Base-by-base conservation (phyloP, 139 green algal genomes). In the Bryopsis sp. region DNA sequence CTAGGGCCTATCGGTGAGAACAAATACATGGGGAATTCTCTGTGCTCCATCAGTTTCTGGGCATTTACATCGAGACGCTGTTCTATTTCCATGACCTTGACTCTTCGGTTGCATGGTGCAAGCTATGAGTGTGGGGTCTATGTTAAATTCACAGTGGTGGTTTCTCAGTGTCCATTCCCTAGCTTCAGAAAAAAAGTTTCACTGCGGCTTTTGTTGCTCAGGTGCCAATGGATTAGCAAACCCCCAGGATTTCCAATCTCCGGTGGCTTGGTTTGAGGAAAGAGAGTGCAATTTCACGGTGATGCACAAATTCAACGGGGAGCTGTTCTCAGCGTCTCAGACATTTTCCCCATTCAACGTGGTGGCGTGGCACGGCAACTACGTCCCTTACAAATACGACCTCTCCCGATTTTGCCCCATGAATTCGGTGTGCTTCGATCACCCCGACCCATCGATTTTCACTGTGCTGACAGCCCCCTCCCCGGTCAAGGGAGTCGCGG, bases 361-460 rank as follows among this genome's bases (percentile, higher is more conserved):
- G 0, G 92, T 96, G 22, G 90, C 88, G 2, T 96, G 89, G 89
- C 87, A 94, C 47, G 83, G 85, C 69, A 90, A 75, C 54, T 67
- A 69, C 47, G 36, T 69, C 6, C 85, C 85, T 38, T 95, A 85
- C 82, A 95, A 96, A 78, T 83, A 83, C 68, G 61, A 80, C 59
- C 61, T 88, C 6, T 76, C 73, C 19, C 81, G 67, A 8, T 93
- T 95, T 78, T 92, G 85, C 72, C 87, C 90, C n/a, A 72, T 96
- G 19, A 95, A 95, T 67, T 34, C 80, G 2, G 79, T 83, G 11
- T 37, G 70, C 1, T 85, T 81, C 60, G 79, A 85, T 74, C 78
- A 94, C 72, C 80, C 90, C 2, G 92, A 97, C 75, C 92, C 92
- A 26, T 93, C 82, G 69, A 96, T 97, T 67, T 97, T 97, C 88